Evolutionary conservation across 441 rosid species (phyloP), one percentile per base, ranked within the genome.

Genomic region (Adansonia rubrostipa): DNA sequence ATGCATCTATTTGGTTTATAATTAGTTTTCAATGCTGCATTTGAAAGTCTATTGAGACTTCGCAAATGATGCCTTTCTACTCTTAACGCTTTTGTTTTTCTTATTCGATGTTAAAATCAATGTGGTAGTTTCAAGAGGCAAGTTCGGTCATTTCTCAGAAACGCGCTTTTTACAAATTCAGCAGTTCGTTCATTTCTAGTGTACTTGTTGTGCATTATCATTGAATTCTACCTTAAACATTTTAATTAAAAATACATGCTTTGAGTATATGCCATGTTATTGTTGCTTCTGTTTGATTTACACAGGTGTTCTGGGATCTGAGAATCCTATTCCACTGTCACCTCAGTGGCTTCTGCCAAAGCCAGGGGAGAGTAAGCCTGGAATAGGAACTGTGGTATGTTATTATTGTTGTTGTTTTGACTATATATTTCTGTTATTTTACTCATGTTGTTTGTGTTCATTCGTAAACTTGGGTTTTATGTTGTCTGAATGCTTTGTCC

Each of bases 271-370:
- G 17, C 70, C 19, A 61, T 22, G 50, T 60, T 14, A 45, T 57
- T 81, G 62, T 73, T 77, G 70, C 60, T 61, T 82, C 62, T 79
- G 24, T 78, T 80, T 78, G 74, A 40, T 75, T 42, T 82, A 22
- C 89, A 90, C 96, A 96, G 99, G 93, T 85, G 88, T 78, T 78
- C 92, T 82, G 75, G 93, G 90, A 71, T 79, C 96, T 80, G 99
- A 92, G 78, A 88, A 82, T 82, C 73, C 92, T n/a, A 85, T 97
- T 80, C 98, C 98, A 1, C 98, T 97, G 73, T 97, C 98, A 73
- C 99, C 98, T 1, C 99, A 97, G 84, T 97, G 99, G 98, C 98
- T 94, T 86, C 90, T 90, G 85, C 88, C 98, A 72, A 97, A 94
- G 86, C 84, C 95, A 15, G 92, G 90, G 74, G 96, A 93, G 83